Evolutionary conservation across 164 flowering plant species (phyloP).

Genomic region (Cinnamomum chago): DNA sequence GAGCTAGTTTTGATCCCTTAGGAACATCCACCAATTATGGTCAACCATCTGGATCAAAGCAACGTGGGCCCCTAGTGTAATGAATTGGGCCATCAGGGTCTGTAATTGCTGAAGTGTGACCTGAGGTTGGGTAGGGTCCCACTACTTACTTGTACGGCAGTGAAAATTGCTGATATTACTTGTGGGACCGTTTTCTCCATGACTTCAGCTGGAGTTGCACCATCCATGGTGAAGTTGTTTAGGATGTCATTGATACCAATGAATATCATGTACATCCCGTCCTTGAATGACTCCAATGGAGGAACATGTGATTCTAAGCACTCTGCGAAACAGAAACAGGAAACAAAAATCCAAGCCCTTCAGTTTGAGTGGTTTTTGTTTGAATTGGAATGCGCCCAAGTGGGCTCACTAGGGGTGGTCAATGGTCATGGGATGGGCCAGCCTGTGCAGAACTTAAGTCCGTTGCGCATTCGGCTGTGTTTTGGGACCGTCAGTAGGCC

Average conservation of each 20-base stretch:
- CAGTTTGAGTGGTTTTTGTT: too few relatives aligned
- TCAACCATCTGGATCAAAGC: not conserved
- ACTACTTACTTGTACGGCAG: conserved; percentile 18
- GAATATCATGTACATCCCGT: conserved; percentile 22
- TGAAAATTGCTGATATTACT: conserved; percentile 17
- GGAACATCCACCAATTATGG: too few relatives aligned
- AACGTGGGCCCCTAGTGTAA: not conserved
- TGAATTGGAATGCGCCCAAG: too few relatives aligned
- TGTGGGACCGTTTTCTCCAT: conserved; percentile 17
- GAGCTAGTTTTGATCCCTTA: too few relatives aligned
- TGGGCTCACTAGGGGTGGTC: too few relatives aligned
- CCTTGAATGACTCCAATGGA: conserved; percentile 9
- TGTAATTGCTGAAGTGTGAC: not conserved
- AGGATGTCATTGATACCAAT: conserved; percentile 19
- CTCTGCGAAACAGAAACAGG: not conserved
- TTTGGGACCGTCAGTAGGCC: too few relatives aligned
- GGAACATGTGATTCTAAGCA: conserved; percentile 15
- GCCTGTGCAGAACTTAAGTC: too few relatives aligned
- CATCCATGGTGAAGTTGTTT: not conserved
- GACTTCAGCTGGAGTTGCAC: conserved; percentile 13
- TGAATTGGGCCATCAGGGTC: not conserved
- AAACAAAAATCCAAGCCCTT: too few relatives aligned
- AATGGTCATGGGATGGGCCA: too few relatives aligned
- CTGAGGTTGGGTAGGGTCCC: not conserved
- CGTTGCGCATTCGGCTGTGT: too few relatives aligned